Percentiles rank a stretch among this genome's conserved stretches.
Conservation (phyloP, 192 early-diverging fungal species). For the Dissophora ornata region DNA sequence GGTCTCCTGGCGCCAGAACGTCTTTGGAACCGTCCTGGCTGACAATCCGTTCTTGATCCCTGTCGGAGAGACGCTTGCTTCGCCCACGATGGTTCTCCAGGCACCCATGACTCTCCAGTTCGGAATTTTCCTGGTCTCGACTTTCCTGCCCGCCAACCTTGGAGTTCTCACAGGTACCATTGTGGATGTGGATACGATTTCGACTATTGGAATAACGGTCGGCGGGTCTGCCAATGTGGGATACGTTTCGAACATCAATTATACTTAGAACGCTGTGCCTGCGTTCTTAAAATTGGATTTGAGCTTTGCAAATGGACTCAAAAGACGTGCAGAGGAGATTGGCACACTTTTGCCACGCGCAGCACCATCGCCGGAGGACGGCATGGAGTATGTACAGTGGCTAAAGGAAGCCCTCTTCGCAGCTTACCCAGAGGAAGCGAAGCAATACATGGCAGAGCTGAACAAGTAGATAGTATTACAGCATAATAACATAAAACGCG, state of each 20-base stretch:
- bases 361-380: constrained; percentile 19
- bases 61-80: constrained; percentile 6
- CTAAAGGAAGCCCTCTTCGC: constrained; percentile 33
- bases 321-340: constrained; percentile 2
- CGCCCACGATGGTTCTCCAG: constrained; percentile 23
- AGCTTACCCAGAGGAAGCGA: constrained; percentile 36
- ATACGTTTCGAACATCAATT: constrained; percentile 14
- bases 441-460: constrained; percentile 21
- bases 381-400: constrained; percentile 23
- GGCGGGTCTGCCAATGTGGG: constrained; percentile 17
- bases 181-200: constrained; percentile 23
- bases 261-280: constrained; percentile 31
- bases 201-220: constrained; percentile 23
- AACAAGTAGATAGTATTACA: neutral
- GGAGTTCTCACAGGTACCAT: constrained; percentile 28
- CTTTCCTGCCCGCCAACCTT: constrained; percentile 30
- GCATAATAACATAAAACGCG: neutral
- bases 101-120: constrained; percentile 27
- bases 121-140: constrained; percentile 30
- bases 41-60: constrained; percentile 11
- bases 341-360: neutral
- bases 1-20: constrained; percentile 30
- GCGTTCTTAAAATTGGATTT: constrained; percentile 40
- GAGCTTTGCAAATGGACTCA: constrained; percentile 9
- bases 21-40: constrained; percentile 21